Evolutionary conservation across 495 filamentous ascomycete genomes (phyloP), one percentile per base, ranked within the genome.

Genomic region (Penicillium goetzii): DNA sequence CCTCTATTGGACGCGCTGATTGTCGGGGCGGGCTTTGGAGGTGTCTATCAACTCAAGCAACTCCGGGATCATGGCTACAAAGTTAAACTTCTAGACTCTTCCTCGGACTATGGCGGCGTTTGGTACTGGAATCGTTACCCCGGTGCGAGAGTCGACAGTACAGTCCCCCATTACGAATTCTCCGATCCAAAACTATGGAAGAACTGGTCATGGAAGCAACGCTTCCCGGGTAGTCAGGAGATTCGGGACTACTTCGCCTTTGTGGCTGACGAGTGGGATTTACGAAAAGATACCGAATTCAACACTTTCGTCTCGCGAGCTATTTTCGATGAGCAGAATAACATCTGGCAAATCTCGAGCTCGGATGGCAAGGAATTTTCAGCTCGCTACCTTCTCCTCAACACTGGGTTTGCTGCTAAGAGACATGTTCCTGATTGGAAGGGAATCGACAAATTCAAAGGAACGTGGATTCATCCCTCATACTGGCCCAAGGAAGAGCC

Each of bases 61-160:
- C 33, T 34, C 11, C 33, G 33, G 5, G 33, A 34, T 34, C 33
- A 34, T 11, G 33, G 10, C 33, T 34, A 34, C 33, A 34, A 34
- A 11, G 33, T 34, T 9, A 34, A 34, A 34, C 33, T 34, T 11
- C 4, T 34, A 4, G 33, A 34, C 33, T 34, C 33, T 34, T 4
- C 33, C 33, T 34, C 33, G 4, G 33, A 34, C 33, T 34, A 7
- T 34, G 83, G 84, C 6, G 84, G 84, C 6, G 76, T 76, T 19
- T 85, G 83, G 83, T 67, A 76, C 34, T 81, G 79, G 81, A 85
- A 84, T 61, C 68, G 76, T 36, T 86, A 85, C 50, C 83, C 83
- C 1, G 64, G 76, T 14, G 70, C 69, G 7, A 64, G 79, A 0
- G 83, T 87, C 7, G 86, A 88, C 65, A 80, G 76, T 0, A 71